Conservation (phyloP, 2,329 filamentous ascomycete species). For the Pseudogymnoascus sp. region DNA sequence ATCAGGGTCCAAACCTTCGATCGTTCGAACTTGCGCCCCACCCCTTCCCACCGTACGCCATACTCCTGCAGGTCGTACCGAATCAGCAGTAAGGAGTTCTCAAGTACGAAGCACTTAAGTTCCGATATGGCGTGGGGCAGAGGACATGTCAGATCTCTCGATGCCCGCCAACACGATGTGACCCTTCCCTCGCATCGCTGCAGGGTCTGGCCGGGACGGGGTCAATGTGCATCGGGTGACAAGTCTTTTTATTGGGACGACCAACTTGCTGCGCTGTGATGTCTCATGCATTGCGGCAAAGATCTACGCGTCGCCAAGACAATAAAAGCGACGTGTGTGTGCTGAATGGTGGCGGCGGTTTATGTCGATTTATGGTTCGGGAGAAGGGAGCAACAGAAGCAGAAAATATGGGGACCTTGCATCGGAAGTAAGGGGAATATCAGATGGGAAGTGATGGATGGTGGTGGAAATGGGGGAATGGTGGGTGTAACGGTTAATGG, state of each 20-base stretch:
- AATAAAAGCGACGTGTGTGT: neutral
- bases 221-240: neutral
- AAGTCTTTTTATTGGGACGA: slow-evolving; percentile 3
- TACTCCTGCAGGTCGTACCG: neutral
- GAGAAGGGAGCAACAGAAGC: neutral
- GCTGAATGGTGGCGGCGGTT: neutral
- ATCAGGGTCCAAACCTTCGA: slow-evolving; percentile 1
- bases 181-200: neutral
- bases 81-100: neutral
- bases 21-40: neutral
- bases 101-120: neutral
- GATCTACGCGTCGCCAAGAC: neutral
- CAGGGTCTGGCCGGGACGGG: neutral
- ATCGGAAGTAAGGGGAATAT: neutral
- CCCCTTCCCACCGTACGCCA: neutral
- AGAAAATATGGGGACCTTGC: neutral
- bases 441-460: neutral
- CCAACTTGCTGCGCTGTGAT: neutral
- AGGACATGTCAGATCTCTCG: neutral
- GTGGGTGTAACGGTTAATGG: neutral
- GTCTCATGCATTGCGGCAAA: neutral
- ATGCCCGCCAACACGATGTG: neutral
- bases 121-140: neutral
- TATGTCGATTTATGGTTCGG: neutral
- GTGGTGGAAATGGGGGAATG: neutral